Evolutionary conservation across 768 basidiomycete genomes (phyloP).

Genomic region (Mycena rebaudengoi): DNA sequence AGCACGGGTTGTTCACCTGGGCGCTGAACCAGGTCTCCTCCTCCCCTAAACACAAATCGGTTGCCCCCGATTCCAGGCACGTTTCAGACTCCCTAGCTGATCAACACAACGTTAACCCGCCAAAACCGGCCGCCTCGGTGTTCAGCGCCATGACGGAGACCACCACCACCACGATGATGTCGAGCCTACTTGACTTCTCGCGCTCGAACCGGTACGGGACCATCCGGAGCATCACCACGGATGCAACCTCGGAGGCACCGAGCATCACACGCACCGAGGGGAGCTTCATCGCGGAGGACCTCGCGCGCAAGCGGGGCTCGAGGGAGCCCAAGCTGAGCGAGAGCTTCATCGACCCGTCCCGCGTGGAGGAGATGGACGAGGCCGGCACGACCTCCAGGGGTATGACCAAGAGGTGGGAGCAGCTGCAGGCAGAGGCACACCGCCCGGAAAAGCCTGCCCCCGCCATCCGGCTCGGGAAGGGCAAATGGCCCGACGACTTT

Average conservation of each 20-base stretch:
- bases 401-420: conserved; percentile 32
- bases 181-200: conserved; percentile 68
- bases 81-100: conserved; percentile 48
- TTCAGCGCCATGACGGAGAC: conserved; percentile 69
- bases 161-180: conserved; percentile 57
- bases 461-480: conserved; percentile 75
- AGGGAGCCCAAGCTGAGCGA: conserved; percentile 73
- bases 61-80: conserved; percentile 44
- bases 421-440: conserved; percentile 28
- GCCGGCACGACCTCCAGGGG: conserved; percentile 30
- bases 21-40: conserved; percentile 23
- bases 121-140: conserved; percentile 63
- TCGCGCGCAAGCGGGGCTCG: conserved; percentile 51
- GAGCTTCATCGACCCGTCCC: conserved; percentile 27
- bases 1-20: conserved; percentile 39
- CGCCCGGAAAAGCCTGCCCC: conserved; percentile 40
- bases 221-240: conserved; percentile 83
- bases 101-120: conserved; percentile 49
- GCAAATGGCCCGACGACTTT: conserved; percentile 88
- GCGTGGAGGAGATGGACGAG: conserved; percentile 32
- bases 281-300: conserved; percentile 60
- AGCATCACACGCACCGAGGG: conserved; percentile 75
- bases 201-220: conserved; percentile 76
- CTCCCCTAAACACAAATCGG: conserved; percentile 34
- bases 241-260: conserved; percentile 78